Evolutionary conservation across 805 yeast genomes (phyloP).

Genomic region (Saccharomycopsis synnaedendra): DNA sequence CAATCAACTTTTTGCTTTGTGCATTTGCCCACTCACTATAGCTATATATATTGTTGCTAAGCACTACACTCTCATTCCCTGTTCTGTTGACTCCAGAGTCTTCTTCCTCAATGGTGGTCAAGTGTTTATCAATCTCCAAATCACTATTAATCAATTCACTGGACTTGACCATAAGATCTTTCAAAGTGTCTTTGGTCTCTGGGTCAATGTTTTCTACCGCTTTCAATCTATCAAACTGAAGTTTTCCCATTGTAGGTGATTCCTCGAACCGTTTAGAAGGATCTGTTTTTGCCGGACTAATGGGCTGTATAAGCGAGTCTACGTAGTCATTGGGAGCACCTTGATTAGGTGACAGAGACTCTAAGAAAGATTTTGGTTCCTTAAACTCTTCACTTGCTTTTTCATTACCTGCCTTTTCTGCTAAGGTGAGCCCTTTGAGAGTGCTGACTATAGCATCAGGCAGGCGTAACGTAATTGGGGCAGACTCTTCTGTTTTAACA

Average conservation of each 20-base stretch:
- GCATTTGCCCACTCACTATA: neutral
- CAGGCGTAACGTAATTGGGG: neutral
- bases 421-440: too few relatives aligned
- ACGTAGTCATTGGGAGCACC: too few relatives aligned
- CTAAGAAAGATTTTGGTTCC: neutral
- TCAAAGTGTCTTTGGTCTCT: neutral
- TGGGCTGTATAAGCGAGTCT: neutral
- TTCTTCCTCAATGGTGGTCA: neutral
- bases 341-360: slow-evolving; percentile 3
- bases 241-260: neutral
- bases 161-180: slow-evolving; percentile 1
- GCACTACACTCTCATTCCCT: neutral
- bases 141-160: slow-evolving; percentile 1
- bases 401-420: neutral
- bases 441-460: too few relatives aligned
- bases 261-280: too few relatives aligned
- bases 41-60: slow-evolving; percentile 1
- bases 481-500: neutral
- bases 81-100: neutral
- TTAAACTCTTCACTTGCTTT: too few relatives aligned
- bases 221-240: neutral
- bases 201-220: neutral
- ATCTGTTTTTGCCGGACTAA: too few relatives aligned
- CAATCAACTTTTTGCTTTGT: slow-evolving; percentile 2
- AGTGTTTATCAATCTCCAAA: slow-evolving; percentile 2